These are phyloP conservation scores for Chrysanthemum lavandulifolium DNA, from an alignment of 129 eudicot species.

Conservation along the genomic window DNA sequence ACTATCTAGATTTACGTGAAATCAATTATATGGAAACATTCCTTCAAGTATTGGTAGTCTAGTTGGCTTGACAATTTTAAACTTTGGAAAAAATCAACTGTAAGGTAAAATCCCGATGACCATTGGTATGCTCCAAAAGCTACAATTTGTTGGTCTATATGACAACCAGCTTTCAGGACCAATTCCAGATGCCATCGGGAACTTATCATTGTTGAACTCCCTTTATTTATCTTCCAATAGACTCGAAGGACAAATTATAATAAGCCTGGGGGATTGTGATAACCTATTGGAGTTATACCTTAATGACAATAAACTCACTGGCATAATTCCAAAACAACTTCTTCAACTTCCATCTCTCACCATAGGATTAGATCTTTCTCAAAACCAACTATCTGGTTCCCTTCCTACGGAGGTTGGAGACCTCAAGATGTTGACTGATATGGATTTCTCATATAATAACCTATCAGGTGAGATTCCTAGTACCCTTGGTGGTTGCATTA, in stretches of 20 bases:
- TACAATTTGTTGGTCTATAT: not conserved
- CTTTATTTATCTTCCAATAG: not conserved
- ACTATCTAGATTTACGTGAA: not conserved
- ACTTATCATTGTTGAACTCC: not conserved
- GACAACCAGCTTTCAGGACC: not conserved
- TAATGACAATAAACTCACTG: conserved; percentile 6
- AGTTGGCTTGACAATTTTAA: not conserved
- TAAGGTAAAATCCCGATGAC: not conserved
- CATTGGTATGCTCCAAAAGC: conserved; percentile 14
- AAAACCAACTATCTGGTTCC: conserved; percentile 4
- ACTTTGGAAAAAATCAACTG: not conserved
- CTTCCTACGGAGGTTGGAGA: conserved; percentile 17
- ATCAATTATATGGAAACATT: conserved; percentile 11
- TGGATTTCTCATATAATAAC: conserved; percentile 20
- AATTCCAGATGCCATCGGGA: not conserved
- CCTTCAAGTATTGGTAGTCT: conserved; percentile 23
- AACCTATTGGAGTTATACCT: not conserved
- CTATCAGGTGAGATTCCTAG: conserved; percentile 19
- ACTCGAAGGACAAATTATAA: not conserved
- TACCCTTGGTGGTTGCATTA: conserved; percentile 23
- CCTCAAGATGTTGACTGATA: not conserved
- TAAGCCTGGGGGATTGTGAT: conserved; percentile 1
- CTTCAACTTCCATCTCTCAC: conserved; percentile 13
- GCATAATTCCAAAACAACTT: conserved; percentile 12
- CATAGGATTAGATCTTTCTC: not conserved